phyloP scores from a whole-genome alignment of 306 rosid genomes.

The Begonia masoniana region DNA sequence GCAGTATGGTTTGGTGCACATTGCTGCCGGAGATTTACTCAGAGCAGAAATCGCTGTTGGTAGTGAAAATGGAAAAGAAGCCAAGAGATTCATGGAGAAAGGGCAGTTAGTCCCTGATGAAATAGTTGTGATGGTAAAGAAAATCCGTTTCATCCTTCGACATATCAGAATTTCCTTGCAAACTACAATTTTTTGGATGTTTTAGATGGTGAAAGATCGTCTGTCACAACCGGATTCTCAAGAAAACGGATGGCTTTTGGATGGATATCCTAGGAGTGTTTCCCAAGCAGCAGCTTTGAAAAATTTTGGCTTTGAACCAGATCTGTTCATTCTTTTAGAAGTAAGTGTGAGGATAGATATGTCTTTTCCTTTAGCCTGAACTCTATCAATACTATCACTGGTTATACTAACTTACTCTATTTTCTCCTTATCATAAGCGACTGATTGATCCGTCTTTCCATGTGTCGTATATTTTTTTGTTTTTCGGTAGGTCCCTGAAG shows the following conservation, averaged over 20 bases:
- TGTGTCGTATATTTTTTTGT: neutral
- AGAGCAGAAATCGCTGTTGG: conserved; percentile 76
- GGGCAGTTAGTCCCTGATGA: conserved; percentile 80
- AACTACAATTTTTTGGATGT: neutral
- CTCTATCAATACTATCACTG: neutral
- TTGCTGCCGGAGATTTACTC: conserved; percentile 95
- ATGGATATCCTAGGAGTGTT: conserved; percentile 93
- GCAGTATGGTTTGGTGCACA: conserved; percentile 86
- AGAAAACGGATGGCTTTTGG: conserved; percentile 84
- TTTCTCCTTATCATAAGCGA: too few relatives aligned
- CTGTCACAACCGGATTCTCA: conserved; percentile 53
- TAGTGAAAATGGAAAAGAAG: conserved; percentile 68
- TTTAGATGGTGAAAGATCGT: conserved; percentile 86
- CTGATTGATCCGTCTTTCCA: neutral
- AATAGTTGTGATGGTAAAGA: conserved; percentile 72
- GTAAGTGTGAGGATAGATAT: conserved; percentile 15
- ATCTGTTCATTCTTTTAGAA: conserved; percentile 71
- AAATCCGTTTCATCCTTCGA: conserved; percentile 7
- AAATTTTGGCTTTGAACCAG: conserved; percentile 49
- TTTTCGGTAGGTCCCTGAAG: conserved; percentile 68
- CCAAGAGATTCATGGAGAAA: conserved; percentile 73
- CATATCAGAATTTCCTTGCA: conserved; percentile 12
- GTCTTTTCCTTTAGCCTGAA: neutral
- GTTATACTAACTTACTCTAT: neutral
- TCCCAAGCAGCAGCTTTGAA: conserved; percentile 77